Evolutionary conservation across 148 eudicot species (phyloP), one percentile per base, ranked within the genome.

Genomic region (Arctostaphylos glauca): DNA sequence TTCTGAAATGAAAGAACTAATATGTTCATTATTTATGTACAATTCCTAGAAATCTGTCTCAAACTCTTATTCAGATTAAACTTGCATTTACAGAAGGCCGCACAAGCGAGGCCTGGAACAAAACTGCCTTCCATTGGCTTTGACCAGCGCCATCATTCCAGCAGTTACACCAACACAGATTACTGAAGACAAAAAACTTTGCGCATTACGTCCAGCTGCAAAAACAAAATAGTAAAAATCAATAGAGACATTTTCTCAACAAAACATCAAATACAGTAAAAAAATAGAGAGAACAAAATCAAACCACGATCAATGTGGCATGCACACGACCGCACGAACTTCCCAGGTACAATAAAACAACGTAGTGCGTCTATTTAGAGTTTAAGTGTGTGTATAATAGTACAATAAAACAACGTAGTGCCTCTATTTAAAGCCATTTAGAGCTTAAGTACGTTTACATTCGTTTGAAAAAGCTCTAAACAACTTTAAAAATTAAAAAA

Each of bases 81-180:
- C 13, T 79, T 80, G 25, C 66, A 79, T 15, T 82, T 89, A 95
- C 71, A 91, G 82, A 85, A 96, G 94, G 74, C 92, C 93, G 84
- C 97, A 94, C 84, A 96, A 89, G 21, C 99, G 97, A 86, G 99
- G 99, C 87, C 91, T 90, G 2, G 98, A 94, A 85, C 98, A 94
- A 79, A 96, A 84, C 76, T 93, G 97, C 79, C 99, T 88, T 64
- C 99, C 99, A 72, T 96, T 94, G 66, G 93, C 81, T 88, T 93
- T 96, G 23, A 89, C 89, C 64, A 94, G 18, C 5, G 97, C 95
- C 92, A 94, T 85, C 82, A 96, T 81, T 19, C 97, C 99, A 52
- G 98, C 99, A 56, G 97, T 84, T 55, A 90, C 82, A 81, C 98
- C 93, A 58, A 92, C 99, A 82, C 99, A 96, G 31, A 94, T 79